phyloP scores from a whole-genome alignment of 2,329 filamentous ascomycete species.

The Cladophialophora carrionii region DNA sequence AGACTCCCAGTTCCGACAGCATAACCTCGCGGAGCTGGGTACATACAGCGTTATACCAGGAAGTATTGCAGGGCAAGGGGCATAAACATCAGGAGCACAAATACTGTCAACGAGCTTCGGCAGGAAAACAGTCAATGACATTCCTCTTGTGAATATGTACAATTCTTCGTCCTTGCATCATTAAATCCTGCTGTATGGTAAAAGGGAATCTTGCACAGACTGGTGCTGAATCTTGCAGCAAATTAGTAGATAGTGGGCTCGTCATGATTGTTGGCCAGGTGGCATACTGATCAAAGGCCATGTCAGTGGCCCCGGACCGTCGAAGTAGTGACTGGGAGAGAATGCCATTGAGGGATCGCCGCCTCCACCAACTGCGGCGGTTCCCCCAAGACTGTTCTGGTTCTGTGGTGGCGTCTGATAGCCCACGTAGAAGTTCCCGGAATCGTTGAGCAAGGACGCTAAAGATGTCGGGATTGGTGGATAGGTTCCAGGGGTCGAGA shows the following conservation, averaged over 20 bases:
- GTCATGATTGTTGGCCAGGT: conserved; percentile 18
- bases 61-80: background rate
- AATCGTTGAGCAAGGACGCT: conserved; percentile 34
- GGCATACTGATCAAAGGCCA: conserved; percentile 34
- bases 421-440: conserved; percentile 24
- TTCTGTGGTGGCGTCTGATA: conserved; percentile 29
- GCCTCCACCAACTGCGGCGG: conserved; percentile 4
- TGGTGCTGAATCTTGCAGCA: background rate
- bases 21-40: background rate
- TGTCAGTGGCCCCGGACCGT: conserved; percentile 22
- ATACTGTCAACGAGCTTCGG: background rate
- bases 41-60: background rate
- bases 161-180: background rate
- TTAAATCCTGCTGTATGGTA: background rate
- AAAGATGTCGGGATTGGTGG: conserved; percentile 32
- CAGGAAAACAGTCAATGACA: background rate
- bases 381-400: conserved; percentile 14
- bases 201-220: background rate
- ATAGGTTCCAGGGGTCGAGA: conserved; percentile 17
- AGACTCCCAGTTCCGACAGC: background rate
- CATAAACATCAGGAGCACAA: background rate
- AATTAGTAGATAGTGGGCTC: background rate
- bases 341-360: conserved; percentile 28
- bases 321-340: conserved; percentile 30
- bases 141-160: background rate